These are phyloP conservation scores for Colletotrichum sp. DNA, from an alignment of 2,329 filamentous ascomycete genomes.

Conservation along the genomic window DNA sequence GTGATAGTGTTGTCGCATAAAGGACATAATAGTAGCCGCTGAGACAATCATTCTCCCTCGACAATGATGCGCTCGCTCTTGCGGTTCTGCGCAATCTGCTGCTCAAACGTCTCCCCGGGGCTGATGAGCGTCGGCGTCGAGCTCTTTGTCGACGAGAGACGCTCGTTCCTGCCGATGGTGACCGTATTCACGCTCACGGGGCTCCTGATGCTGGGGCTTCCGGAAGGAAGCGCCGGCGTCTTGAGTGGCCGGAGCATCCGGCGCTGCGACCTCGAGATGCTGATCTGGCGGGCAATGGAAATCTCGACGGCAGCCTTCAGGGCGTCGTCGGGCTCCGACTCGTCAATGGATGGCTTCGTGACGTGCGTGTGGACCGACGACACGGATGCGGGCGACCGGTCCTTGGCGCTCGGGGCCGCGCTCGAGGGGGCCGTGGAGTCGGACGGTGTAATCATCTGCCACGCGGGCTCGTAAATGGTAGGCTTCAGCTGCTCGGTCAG, in stretches of 20 bases:
- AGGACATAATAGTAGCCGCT: neutral
- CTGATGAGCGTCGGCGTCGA: slow-evolving; percentile 51
- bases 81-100: slow-evolving; percentile 42
- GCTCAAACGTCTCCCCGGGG: slow-evolving; percentile 33
- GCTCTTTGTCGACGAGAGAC: slow-evolving; percentile 39
- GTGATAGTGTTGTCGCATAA: neutral
- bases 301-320: slow-evolving; percentile 64
- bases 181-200: slow-evolving; percentile 16
- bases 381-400: slow-evolving; percentile 33
- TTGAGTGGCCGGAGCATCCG: slow-evolving; percentile 62
- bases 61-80: slow-evolving; percentile 60
- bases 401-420: slow-evolving; percentile 29
- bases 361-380: slow-evolving; percentile 37
- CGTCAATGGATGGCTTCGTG: slow-evolving; percentile 39
- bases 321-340: slow-evolving; percentile 38
- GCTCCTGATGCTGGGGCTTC: slow-evolving; percentile 12
- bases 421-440: slow-evolving; percentile 23
- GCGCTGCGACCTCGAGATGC: slow-evolving; percentile 65
- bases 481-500: slow-evolving; percentile 36
- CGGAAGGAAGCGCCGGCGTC: slow-evolving; percentile 26
- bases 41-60: slow-evolving; percentile 38
- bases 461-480: slow-evolving; percentile 44
- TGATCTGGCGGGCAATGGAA: slow-evolving; percentile 72
- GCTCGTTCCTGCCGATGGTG: slow-evolving; percentile 27
- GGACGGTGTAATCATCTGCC: slow-evolving; percentile 51